Base-by-base conservation (phyloP, 2,329 filamentous ascomycete genomes). In the Cladophialophora immunda region DNA sequence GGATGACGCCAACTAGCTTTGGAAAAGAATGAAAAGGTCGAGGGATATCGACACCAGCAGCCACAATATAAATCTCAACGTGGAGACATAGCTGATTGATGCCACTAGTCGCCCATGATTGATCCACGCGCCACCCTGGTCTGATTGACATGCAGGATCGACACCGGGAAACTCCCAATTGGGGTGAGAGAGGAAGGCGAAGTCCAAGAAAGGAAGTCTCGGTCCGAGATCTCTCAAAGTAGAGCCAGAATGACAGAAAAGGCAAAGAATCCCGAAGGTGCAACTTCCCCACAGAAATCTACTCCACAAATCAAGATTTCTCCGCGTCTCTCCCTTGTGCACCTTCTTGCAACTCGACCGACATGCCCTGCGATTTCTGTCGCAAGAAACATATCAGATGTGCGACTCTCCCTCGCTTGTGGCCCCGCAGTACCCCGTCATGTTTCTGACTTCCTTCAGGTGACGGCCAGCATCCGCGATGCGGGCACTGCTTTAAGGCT, bases 321-420 rank as follows among this genome's bases (percentile, higher is more conserved):
- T 29, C 45, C 45, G 25, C 30, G 9, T 11, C 15, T 30, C 30
- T 8, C 11, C 30, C 34, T 30, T n/a, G 19, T 60, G 38, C 25
- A 15, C 29, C 19, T 22, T 38, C 17, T 58, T 6, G 9, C 34
- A 19, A 19, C 27, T 25, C 34, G 6, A 25, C n/a, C 52, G 52
- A 22, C 19, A 62, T 62, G 52, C 47, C 60, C 60, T 62, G 60
- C 36, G 50, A 62, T 41, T 22, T 36, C 32, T 56, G 60, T 36
- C 50, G 60, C 19, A 36, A 62, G 50, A 53, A 30, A 22, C 60
- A 62, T 41, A 56, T 17, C 52, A 62, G 45, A 45, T 62, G 60
- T 56, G 41, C 25, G 19, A 32, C 19, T 6, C 17, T 25, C 19
- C 45, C 9, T 15, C 9, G 3, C 17, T 50, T 50, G 45, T 9